These are phyloP conservation scores for Nitzschia sp. DNA, from an alignment of 108 stramenopile genomes.

Conservation along the genomic window DNA sequence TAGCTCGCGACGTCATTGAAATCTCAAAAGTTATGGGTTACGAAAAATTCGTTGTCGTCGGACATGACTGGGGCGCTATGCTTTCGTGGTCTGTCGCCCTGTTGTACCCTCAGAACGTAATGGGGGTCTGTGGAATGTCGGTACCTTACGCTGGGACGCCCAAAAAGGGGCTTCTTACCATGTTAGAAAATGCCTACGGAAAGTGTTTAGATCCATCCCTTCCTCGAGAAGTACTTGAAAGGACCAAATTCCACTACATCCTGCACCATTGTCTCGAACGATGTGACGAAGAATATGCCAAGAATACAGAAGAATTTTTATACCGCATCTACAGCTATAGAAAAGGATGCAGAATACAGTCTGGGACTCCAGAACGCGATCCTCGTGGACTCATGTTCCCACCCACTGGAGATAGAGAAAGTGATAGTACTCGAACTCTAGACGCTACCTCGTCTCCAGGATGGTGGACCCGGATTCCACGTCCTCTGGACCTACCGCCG, in stretches of 20 bases:
- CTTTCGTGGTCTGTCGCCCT: constrained; percentile 27
- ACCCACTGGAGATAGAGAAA: background rate
- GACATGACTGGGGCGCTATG: constrained; percentile 32
- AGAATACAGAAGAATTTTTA: constrained; percentile 11
- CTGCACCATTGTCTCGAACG: constrained; percentile 20
- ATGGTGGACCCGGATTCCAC: constrained; percentile 18
- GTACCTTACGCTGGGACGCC: constrained; percentile 18
- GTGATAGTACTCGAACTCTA: constrained; percentile 1
- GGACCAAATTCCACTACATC: constrained; percentile 29
- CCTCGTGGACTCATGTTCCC: constrained; percentile 18
- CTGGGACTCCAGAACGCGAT: constrained; percentile 24
- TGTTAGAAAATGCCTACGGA: constrained; percentile 14
- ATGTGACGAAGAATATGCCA: constrained; percentile 18
- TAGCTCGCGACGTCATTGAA: constrained; percentile 25
- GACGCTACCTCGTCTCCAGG: constrained; percentile 22
- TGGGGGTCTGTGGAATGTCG: constrained; percentile 25
- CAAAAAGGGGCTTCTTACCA: constrained; percentile 5
- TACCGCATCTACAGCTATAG: constrained; percentile 17
- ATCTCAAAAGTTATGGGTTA: constrained; percentile 22
- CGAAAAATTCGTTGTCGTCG: constrained; percentile 23
- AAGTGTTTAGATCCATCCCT: constrained; percentile 4
- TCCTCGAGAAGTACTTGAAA: background rate
- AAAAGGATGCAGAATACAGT: background rate
- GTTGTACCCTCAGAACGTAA: constrained; percentile 22
- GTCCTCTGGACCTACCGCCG: background rate